Evolutionary conservation across 805 yeast genomes (phyloP).

Genomic region (Kluyveromyces lactis): DNA sequence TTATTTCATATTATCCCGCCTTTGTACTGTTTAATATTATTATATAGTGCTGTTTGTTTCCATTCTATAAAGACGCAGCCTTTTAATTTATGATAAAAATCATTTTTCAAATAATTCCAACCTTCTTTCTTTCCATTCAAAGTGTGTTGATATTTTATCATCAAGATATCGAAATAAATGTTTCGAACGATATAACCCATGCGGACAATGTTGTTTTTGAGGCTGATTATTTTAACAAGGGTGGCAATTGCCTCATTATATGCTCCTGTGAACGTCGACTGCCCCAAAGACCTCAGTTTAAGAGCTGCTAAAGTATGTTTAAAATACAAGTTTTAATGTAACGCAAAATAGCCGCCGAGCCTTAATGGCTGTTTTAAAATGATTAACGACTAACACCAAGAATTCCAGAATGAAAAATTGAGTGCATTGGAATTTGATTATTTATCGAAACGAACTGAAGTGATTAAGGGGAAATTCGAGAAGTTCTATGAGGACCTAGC

Average conservation of each 20-base stretch:
- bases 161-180: too few relatives aligned
- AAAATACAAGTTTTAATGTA: too few relatives aligned
- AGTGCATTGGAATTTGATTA: constrained; percentile 15
- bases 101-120: constrained; percentile 3
- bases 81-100: constrained; percentile 8
- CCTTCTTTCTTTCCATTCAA: neutral
- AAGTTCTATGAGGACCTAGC: constrained; percentile 25
- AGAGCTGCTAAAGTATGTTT: constrained; percentile 16
- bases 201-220: too few relatives aligned
- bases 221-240: too few relatives aligned
- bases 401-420: constrained; percentile 7
- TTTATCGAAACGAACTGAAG: constrained; percentile 20
- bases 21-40: constrained; percentile 8
- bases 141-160: too few relatives aligned
- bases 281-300: constrained; percentile 20
- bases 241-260: neutral
- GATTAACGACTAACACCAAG: neutral
- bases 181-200: too few relatives aligned
- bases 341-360: constrained; percentile 3
- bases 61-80: constrained; percentile 3
- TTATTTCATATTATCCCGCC: constrained; percentile 2
- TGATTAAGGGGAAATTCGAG: constrained; percentile 26
- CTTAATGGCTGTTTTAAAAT: neutral
- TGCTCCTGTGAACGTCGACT: constrained; percentile 20
- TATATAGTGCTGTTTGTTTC: constrained; percentile 6